Evolutionary conservation across 2,329 filamentous ascomycete genomes (phyloP).

Genomic region (Triangularia verruculosa): DNA sequence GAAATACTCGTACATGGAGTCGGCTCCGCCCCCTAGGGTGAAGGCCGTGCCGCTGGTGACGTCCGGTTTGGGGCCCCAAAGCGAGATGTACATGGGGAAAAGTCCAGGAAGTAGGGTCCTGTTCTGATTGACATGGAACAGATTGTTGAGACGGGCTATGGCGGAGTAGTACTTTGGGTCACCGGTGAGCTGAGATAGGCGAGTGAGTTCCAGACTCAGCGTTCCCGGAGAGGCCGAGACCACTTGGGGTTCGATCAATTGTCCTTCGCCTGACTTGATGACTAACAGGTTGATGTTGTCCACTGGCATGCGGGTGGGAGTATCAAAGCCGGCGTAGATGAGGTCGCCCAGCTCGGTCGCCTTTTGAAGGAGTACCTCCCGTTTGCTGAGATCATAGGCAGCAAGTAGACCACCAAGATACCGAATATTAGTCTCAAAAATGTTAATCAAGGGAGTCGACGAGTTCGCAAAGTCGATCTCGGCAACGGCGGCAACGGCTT

Average conservation of each 20-base stretch:
- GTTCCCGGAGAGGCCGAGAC: slow-evolving; percentile 53
- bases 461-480: slow-evolving; percentile 45
- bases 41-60: slow-evolving; percentile 35
- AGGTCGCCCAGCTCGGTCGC: slow-evolving; percentile 46
- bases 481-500: slow-evolving; percentile 45
- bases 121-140: slow-evolving; percentile 61
- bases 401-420: slow-evolving; percentile 33
- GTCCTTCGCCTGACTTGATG: slow-evolving; percentile 36
- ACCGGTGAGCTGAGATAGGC: slow-evolving; percentile 68
- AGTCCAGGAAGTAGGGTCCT: slow-evolving; percentile 66
- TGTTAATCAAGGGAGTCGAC: slow-evolving; percentile 35
- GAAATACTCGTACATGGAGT: slow-evolving; percentile 49
- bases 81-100: slow-evolving; percentile 66
- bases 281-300: slow-evolving; percentile 42
- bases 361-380: slow-evolving; percentile 40
- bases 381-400: slow-evolving; percentile 30
- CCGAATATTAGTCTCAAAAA: slow-evolving; percentile 36
- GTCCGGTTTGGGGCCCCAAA: slow-evolving; percentile 41
- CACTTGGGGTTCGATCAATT: slow-evolving; percentile 37
- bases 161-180: slow-evolving; percentile 73
- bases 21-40: slow-evolving; percentile 36
- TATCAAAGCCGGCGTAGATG: slow-evolving; percentile 46
- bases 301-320: slow-evolving; percentile 46
- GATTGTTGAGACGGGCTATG: slow-evolving; percentile 62
- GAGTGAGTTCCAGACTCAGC: slow-evolving; percentile 68